Base-by-base conservation (phyloP, 352 stramenopile genomes). In the Globisporangium cylindrosporum region DNA sequence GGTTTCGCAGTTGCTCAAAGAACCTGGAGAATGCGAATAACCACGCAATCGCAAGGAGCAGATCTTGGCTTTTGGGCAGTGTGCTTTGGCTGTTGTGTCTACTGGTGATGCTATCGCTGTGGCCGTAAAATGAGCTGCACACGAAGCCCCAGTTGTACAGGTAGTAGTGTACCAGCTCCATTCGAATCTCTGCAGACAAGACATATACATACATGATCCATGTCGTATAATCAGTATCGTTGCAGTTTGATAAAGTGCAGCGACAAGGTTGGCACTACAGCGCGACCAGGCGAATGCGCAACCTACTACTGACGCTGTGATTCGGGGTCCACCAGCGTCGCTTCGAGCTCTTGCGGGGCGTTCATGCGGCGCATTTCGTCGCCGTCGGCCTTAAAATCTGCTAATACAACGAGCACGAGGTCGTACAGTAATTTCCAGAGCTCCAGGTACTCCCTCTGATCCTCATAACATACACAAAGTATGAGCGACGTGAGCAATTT, bases 141-240 rank as follows among this genome's bases (percentile, higher is more conserved):
- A 86, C 75, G 60, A 91, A 93, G 2, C 83, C 81, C 83, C 83
- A 91, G 12, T 89, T 72, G 66, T 89, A 86, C 9, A 93, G 64
- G 29, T 91, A 90, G 68, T 80, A 80, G 14, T 74, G 74, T 51
- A 78, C 74, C 15, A 91, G 62, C 55, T 93, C 81, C 53, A 75
- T 73, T 32, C 71, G 77, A 27, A 74, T 46, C 3, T 60, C 76
- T 81, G n/a, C 9, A 60, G 27, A 29, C 27, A 29, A 29, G 27
- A 29, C 5, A 53, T 1, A 34, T 15, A 61, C 4, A 61, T 24
- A 49, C 22, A 61, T 1, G 32, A 62, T 22, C 5, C 51, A 58
- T 34, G 29, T 6, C 3, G n/a, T 53, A 53, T 1, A 56, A 3
- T 59, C 25, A 59, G 25, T 59, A 15, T 38, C 25, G n/a, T 18